phyloP scores from a whole-genome alignment of 2,329 filamentous ascomycete genomes.

The Ceratocystis papillata region DNA sequence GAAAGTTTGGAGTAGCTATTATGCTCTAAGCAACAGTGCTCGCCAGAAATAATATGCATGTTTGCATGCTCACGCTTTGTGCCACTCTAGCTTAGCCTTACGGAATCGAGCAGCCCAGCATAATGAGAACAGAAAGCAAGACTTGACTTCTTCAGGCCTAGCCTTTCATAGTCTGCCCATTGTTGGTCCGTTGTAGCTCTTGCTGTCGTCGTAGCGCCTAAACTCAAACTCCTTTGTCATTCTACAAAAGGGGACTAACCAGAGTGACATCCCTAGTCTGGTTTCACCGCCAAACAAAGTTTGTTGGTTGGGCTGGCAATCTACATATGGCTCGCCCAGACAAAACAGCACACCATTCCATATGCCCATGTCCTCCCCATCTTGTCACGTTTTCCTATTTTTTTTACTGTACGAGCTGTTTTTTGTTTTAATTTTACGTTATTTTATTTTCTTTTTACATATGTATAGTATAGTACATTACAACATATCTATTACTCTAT shows the following conservation, averaged over 20 bases:
- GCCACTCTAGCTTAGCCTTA: background rate
- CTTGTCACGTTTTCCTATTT: too few relatives aligned
- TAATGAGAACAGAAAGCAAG: background rate
- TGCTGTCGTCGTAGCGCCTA: background rate
- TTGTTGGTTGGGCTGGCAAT: background rate
- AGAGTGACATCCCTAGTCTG: background rate
- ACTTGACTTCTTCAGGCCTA: background rate
- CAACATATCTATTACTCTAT: too few relatives aligned
- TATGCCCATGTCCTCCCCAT: too few relatives aligned
- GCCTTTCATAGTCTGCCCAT: background rate
- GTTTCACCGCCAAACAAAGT: slow-evolving; percentile 2
- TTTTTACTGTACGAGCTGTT: too few relatives aligned
- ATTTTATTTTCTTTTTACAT: too few relatives aligned
- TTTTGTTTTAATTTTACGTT: too few relatives aligned
- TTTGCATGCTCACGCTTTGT: background rate
- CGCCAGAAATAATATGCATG: too few relatives aligned
- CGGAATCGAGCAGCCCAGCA: background rate
- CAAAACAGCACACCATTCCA: too few relatives aligned
- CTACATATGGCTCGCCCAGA: background rate
- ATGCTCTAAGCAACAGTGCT: background rate
- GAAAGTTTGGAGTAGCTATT: background rate
- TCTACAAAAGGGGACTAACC: background rate
- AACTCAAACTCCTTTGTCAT: background rate
- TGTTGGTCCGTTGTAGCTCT: background rate
- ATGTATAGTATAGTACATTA: too few relatives aligned